Evolutionary conservation across 1,284 basidiomycete species (phyloP).

Genomic region (Bjerkandera adusta): DNA sequence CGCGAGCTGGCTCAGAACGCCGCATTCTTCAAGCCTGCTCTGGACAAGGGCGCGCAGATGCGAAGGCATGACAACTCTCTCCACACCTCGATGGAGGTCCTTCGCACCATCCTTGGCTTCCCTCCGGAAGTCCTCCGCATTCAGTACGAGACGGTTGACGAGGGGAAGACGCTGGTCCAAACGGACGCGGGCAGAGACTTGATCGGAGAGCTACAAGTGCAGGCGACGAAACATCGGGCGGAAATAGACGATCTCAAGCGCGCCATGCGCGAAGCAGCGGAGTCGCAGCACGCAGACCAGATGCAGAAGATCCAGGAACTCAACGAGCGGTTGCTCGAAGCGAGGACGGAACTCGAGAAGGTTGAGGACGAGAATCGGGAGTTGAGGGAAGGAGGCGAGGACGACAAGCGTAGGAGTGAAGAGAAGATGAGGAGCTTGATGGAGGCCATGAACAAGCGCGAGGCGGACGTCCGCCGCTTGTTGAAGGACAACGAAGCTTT

Average conservation of each 20-base stretch:
- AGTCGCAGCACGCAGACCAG: not conserved
- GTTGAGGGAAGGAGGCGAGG: slow-evolving; percentile 1
- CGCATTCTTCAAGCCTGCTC: slow-evolving; percentile 17
- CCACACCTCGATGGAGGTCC: slow-evolving; percentile 13
- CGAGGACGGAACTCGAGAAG: slow-evolving; percentile 1
- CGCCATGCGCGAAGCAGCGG: slow-evolving; percentile 7
- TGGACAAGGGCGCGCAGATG: slow-evolving; percentile 18
- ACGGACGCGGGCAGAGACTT: slow-evolving; percentile 16
- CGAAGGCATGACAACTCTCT: slow-evolving; percentile 16
- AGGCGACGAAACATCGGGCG: slow-evolving; percentile 14
- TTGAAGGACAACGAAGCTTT: too few relatives aligned
- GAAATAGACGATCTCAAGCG: slow-evolving; percentile 16
- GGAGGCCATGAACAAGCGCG: slow-evolving; percentile 11
- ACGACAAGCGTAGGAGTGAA: slow-evolving; percentile 1
- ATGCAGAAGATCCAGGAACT: slow-evolving; percentile 1
- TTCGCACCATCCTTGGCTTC: slow-evolving; percentile 15
- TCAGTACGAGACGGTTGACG: slow-evolving; percentile 19
- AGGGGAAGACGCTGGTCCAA: slow-evolving; percentile 12
- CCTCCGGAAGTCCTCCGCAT: slow-evolving; percentile 13
- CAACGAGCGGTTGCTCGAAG: slow-evolving; percentile 3
- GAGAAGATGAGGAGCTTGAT: slow-evolving; percentile 10
- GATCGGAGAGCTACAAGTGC: slow-evolving; percentile 11
- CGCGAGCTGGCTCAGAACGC: slow-evolving; percentile 10
- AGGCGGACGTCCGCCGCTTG: slow-evolving; percentile 8
- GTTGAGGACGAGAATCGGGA: slow-evolving; percentile 1